Conservation (phyloP, 768 basidiomycete genomes). For the Tylopilus vinaceipallidus region DNA sequence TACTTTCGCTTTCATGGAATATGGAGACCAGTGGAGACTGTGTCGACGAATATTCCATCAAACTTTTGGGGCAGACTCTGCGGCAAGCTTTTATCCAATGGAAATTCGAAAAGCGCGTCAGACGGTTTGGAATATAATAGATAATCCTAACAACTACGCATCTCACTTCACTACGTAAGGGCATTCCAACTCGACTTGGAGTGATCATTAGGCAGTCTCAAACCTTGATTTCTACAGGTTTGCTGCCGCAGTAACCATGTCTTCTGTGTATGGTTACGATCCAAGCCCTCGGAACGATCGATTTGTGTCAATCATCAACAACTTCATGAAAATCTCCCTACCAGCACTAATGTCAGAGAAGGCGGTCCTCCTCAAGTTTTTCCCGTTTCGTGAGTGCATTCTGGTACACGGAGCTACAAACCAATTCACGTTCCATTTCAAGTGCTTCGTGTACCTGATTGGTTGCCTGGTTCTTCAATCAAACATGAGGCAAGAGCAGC, state of each 20-base stretch:
- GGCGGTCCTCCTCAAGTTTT: conserved; percentile 10
- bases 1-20: no score
- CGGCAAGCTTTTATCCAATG: no score
- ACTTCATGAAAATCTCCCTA: conserved; percentile 5
- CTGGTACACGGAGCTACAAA: no score
- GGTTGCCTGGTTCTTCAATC: conserved; percentile 20
- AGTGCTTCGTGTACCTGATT: conserved; percentile 28
- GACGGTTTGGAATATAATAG: no score
- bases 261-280: conserved; percentile 20
- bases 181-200: no score
- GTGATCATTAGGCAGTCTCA: no score
- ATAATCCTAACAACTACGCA: no score
- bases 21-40: no score
- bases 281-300: conserved; percentile 11
- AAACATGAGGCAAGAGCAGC: conserved; percentile 10
- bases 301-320: conserved; percentile 14
- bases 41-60: no score
- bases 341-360: conserved; percentile 10
- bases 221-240: conserved; percentile 20
- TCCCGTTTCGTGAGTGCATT: conserved; percentile 16
- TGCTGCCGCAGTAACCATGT: conserved; percentile 31
- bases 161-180: no score
- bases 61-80: no score
- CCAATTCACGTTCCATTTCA: not conserved
- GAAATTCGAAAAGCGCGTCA: no score